A percentile compares a stretch with the other conserved stretches of the same genome.
Evolutionary conservation across 129 eudicot genomes (phyloP).

Genomic region (Flaveria sonorensis): DNA sequence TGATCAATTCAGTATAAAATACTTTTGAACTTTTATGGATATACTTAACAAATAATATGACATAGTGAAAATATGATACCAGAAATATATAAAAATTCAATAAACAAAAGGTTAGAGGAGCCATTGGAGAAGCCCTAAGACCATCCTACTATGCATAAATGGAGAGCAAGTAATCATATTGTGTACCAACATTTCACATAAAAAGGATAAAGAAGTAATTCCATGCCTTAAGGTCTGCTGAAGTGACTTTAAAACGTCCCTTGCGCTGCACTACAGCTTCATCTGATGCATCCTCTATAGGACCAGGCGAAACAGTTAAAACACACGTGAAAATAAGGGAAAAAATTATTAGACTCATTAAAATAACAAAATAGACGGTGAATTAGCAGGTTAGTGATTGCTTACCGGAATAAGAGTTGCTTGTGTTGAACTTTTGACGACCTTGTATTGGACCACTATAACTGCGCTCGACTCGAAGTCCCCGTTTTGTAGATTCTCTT

Average conservation of each 20-base stretch:
- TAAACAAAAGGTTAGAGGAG: background rate
- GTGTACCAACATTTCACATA: background rate
- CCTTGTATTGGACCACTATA: constrained; percentile 81
- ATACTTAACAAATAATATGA: background rate
- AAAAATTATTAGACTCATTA: background rate
- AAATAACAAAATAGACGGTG: constrained; percentile 11
- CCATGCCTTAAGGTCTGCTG: constrained; percentile 60
- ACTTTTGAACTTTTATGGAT: no score
- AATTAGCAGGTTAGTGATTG: constrained; percentile 10
- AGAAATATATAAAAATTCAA: background rate
- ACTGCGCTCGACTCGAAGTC: constrained; percentile 55
- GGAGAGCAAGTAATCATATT: background rate
- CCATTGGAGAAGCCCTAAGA: background rate
- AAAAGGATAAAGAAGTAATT: constrained; percentile 13
- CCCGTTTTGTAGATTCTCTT: constrained; percentile 59
- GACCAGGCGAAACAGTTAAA: constrained; percentile 11
- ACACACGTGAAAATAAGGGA: background rate
- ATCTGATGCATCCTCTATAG: constrained; percentile 79
- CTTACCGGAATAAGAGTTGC: constrained; percentile 54
- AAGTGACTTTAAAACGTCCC: constrained; percentile 93
- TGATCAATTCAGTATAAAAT: background rate
- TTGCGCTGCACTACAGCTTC: constrained; percentile 71
- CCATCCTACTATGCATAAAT: background rate
- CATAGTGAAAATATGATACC: background rate
- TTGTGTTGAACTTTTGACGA: constrained; percentile 56